Evolutionary conservation across 345 rosid genomes (phyloP).

Genomic region (Eucalyptus camaldulensis): DNA sequence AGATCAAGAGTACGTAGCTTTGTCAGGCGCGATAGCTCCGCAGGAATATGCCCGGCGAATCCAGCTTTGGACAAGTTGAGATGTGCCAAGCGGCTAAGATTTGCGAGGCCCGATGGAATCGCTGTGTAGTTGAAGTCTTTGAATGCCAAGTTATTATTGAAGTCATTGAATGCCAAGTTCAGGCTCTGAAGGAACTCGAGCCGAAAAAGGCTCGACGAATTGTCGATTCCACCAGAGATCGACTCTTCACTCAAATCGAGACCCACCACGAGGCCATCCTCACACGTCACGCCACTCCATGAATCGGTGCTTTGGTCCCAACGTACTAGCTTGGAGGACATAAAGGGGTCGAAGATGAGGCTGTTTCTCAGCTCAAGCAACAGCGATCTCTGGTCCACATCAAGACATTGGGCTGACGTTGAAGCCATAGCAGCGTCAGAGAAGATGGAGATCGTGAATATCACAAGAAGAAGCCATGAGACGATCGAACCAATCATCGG

Average conservation of each 20-base stretch:
- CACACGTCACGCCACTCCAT: constrained; percentile 27
- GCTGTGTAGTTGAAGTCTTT: fast-evolving
- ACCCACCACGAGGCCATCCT: constrained; percentile 1
- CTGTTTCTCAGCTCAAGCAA: not conserved
- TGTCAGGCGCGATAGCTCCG: fast-evolving
- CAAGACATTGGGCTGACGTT: not conserved
- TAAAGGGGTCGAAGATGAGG: fast-evolving
- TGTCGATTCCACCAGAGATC: fast-evolving
- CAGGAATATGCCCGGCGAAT: fast-evolving
- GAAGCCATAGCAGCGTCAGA: not conserved
- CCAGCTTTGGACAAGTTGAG: not conserved
- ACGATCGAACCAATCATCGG: fast-evolving
- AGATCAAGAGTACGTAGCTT: not conserved
- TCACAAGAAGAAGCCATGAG: not conserved
- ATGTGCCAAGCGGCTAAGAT: not conserved
- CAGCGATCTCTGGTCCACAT: not conserved
- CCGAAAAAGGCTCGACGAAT: fast-evolving
- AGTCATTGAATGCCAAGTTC: not conserved
- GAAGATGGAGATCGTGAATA: not conserved
- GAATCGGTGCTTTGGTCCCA: constrained; percentile 8
- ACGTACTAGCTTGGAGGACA: not conserved
- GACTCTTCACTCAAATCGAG: fast-evolving
- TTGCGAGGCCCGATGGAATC: fast-evolving
- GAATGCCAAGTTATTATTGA: too few relatives aligned
- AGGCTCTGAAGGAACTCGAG: not conserved